Conservation (phyloP, 2,329 filamentous ascomycete species). For the Cadophora luteo-olivacea region DNA sequence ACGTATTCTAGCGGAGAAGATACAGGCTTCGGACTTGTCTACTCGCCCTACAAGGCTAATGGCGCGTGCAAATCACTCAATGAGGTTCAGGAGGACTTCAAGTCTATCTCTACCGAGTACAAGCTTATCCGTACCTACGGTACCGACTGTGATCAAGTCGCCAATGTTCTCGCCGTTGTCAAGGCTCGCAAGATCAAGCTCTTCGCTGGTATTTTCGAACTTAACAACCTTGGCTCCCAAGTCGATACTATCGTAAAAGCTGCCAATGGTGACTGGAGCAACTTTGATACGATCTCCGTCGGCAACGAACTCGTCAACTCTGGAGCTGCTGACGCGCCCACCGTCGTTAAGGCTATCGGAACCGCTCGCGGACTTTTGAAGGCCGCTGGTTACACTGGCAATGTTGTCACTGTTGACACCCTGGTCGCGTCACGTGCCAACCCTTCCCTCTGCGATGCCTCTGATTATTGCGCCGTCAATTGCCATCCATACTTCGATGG, state of each 20-base stretch:
- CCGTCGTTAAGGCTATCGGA: slow-evolving; percentile 64
- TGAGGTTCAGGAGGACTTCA: slow-evolving; percentile 71
- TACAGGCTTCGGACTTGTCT: slow-evolving; percentile 57
- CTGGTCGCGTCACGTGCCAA: slow-evolving; percentile 71
- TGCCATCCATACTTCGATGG: slow-evolving; percentile 84
- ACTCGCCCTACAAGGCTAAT: slow-evolving; percentile 62
- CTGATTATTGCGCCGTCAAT: slow-evolving; percentile 83
- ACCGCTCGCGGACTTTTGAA: slow-evolving; percentile 64
- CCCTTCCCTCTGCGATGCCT: slow-evolving; percentile 72
- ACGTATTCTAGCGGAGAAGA: slow-evolving; percentile 20
- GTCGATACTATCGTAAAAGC: slow-evolving; percentile 66
- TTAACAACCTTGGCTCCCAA: slow-evolving; percentile 61
- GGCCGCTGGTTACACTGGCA: slow-evolving; percentile 70
- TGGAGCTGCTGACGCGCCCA: slow-evolving; percentile 56
- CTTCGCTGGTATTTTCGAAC: slow-evolving; percentile 76
- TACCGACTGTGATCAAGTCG: slow-evolving; percentile 77
- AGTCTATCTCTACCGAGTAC: slow-evolving; percentile 58
- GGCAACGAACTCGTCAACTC: slow-evolving; percentile 83
- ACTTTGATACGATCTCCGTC: slow-evolving; percentile 74
- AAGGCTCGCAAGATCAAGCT: slow-evolving; percentile 70
- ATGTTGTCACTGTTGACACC: slow-evolving; percentile 82
- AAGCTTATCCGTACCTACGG: slow-evolving; percentile 78
- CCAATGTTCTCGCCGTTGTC: slow-evolving; percentile 66
- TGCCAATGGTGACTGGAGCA: slow-evolving; percentile 68
- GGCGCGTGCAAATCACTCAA: slow-evolving; percentile 70